Percentiles rank a stretch among this genome's conserved stretches.
Evolutionary conservation across 768 basidiomycete species (phyloP).

Genomic region (Lepiota brunneoincarnata): DNA sequence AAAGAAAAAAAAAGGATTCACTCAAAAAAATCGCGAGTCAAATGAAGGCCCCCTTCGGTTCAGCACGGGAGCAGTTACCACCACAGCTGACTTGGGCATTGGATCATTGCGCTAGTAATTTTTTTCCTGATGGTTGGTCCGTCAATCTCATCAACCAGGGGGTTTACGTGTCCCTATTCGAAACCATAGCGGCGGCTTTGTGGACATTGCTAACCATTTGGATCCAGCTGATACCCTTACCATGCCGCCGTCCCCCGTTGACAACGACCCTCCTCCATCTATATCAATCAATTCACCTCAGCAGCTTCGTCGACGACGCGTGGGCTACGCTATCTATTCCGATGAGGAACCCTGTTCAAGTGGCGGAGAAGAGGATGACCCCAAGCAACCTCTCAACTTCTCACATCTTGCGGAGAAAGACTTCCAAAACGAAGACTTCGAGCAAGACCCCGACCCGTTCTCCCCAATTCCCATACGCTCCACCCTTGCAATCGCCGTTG

Average conservation of each 20-base stretch:
- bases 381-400: conserved; percentile 17
- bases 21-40: too few relatives aligned
- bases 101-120: too few relatives aligned
- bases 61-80: too few relatives aligned
- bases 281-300: conserved; percentile 11
- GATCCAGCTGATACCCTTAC: conserved; percentile 4
- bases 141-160: too few relatives aligned
- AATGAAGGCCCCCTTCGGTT: too few relatives aligned
- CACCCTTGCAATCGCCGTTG: not conserved
- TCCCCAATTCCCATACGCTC: not conserved
- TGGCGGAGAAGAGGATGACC: conserved; percentile 22
- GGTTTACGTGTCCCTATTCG: not conserved
- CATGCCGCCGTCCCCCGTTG: conserved; percentile 3
- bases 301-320: conserved; percentile 24
- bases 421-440: conserved; percentile 1
- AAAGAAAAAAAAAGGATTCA: too few relatives aligned
- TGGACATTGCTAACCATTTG: not conserved
- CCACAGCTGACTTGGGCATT: too few relatives aligned
- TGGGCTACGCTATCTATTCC: conserved; percentile 40
- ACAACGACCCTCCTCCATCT: conserved; percentile 16
- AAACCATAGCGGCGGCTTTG: too few relatives aligned
- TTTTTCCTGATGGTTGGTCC: too few relatives aligned
- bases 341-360: conserved; percentile 34
- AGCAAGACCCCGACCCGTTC: too few relatives aligned
- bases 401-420: conserved; percentile 23